Percentiles rank a stretch among this genome's conserved stretches.
Conservation (phyloP, 371 early-diverging fungal genomes). For the Thermomucor indicae-seudaticae region DNA sequence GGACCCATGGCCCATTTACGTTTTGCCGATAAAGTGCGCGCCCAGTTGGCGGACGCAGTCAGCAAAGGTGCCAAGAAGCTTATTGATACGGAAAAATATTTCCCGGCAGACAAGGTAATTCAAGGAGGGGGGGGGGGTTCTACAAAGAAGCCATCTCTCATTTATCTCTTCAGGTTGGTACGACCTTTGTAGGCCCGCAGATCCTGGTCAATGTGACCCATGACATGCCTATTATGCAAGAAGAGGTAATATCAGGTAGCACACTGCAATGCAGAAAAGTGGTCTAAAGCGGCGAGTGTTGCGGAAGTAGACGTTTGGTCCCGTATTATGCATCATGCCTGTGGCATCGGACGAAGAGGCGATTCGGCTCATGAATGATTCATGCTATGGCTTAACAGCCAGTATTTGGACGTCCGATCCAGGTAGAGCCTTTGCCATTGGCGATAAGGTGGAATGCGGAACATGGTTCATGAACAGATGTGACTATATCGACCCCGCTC, state of each 20-base stretch:
- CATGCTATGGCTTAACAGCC: constrained; percentile 80
- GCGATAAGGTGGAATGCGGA: constrained; percentile 72
- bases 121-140: too few species aligned
- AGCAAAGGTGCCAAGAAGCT: constrained; percentile 64
- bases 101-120: constrained; percentile 59
- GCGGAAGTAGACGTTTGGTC: constrained; percentile 69
- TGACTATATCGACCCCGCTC: constrained; percentile 77
- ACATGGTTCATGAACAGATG: constrained; percentile 89
- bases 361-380: constrained; percentile 76
- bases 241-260: constrained; percentile 46
- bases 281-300: background rate
- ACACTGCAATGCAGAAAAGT: background rate
- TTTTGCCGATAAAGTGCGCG: constrained; percentile 68
- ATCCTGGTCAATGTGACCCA: constrained; percentile 72
- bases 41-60: constrained; percentile 61
- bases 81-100: constrained; percentile 51
- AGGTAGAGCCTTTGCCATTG: constrained; percentile 59
- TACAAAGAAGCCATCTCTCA: too few species aligned
- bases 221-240: constrained; percentile 73
- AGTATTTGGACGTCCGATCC: constrained; percentile 75
- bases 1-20: constrained; percentile 77
- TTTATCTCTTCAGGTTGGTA: constrained; percentile 34
- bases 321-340: constrained; percentile 75
- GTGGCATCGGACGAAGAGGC: constrained; percentile 76
- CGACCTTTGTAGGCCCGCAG: constrained; percentile 75